A percentile compares a stretch with the other conserved stretches of the same genome.
Conservation (phyloP, 164 flowering plant species). For the Liquidambar formosana region DNA sequence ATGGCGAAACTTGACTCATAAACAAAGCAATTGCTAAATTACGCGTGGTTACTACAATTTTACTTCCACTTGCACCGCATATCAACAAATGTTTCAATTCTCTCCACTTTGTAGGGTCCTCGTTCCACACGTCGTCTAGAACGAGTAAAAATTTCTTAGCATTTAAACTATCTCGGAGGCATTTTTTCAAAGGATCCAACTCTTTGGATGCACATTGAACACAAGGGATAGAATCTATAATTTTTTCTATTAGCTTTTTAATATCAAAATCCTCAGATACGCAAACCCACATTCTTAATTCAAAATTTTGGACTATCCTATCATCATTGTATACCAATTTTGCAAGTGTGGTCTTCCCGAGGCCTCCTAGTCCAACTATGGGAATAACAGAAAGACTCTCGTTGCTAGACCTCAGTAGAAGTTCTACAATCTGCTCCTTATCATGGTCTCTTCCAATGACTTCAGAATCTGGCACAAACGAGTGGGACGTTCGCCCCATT, state of each 20-base stretch:
- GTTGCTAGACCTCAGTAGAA: too few relatives aligned
- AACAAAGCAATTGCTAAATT: not conserved
- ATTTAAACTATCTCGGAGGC: not conserved
- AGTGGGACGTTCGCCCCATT: too few relatives aligned
- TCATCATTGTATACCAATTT: not conserved
- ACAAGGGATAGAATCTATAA: too few relatives aligned
- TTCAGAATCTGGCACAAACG: too few relatives aligned
- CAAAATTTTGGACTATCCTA: not conserved
- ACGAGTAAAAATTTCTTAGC: not conserved
- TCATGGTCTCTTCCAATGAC: too few relatives aligned
- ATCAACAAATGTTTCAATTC: not conserved
- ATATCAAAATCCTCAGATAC: not conserved
- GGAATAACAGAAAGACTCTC: conserved; percentile 5
- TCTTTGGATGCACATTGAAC: too few relatives aligned
- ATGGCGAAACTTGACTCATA: not conserved
- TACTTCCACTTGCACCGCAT: not conserved
- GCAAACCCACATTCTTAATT: conserved; percentile 3
- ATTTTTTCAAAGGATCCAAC: too few relatives aligned
- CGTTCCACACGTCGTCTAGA: conserved; percentile 14
- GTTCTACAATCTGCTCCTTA: too few relatives aligned
- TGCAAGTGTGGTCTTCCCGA: conserved; percentile 10
- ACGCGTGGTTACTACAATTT: not conserved
- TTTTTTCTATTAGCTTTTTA: too few relatives aligned
- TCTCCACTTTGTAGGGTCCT: not conserved
- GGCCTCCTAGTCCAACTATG: conserved; percentile 14